Conservation (phyloP, 441 rosid genomes). For the Pelargonium fulgidum region DNA sequence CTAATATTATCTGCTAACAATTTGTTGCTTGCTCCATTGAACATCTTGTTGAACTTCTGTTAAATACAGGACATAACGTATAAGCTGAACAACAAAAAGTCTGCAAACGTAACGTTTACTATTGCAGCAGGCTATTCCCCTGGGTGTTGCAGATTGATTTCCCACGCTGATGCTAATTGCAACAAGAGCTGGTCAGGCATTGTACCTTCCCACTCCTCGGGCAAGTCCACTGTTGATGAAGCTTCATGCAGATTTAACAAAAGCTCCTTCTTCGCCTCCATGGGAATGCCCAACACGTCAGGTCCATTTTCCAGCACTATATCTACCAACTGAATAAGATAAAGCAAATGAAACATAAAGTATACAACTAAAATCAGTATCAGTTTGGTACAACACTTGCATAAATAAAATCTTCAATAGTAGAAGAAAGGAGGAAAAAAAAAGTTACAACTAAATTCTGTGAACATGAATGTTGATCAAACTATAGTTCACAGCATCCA, state of each 20-base stretch:
- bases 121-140: conserved; percentile 16
- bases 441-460: too few species aligned
- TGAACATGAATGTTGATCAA: too few species aligned
- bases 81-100: too few species aligned
- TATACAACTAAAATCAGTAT: not conserved
- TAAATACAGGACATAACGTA: too few species aligned
- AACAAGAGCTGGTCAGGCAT: conserved; percentile 66
- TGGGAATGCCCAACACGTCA: conserved; percentile 53
- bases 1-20: too few species aligned
- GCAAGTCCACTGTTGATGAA: conserved; percentile 57
- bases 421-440: too few species aligned
- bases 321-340: conserved; percentile 57
- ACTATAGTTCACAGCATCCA: too few species aligned
- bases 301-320: conserved; percentile 76
- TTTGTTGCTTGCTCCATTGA: too few species aligned
- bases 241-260: conserved; percentile 73
- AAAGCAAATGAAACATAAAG: conserved; percentile 9
- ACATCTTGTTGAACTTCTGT: too few species aligned
- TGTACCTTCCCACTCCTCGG: conserved; percentile 94
- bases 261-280: conserved; percentile 82
- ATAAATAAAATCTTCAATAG: too few species aligned
- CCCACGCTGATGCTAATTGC: conserved; percentile 91
- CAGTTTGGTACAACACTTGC: too few species aligned
- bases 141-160: conserved; percentile 57
- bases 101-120: too few species aligned